phyloP scores from a whole-genome alignment of 352 stramenopile genomes.

The Peronospora tabacina region DNA sequence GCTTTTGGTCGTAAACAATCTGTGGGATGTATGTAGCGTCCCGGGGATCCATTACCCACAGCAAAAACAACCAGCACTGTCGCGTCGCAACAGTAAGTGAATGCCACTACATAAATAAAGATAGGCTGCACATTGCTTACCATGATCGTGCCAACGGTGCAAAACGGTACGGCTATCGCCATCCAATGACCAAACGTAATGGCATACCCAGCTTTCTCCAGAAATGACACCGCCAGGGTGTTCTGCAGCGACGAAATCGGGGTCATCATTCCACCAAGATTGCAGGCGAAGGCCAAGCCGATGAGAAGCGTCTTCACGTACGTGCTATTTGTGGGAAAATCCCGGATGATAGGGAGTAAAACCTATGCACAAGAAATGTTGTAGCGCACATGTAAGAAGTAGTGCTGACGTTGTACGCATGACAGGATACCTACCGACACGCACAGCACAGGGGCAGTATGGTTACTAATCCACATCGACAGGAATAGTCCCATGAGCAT shows the following conservation, averaged over 20 bases:
- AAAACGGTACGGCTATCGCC: constrained; percentile 84
- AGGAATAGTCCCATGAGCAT: constrained; percentile 91
- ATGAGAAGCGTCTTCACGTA: constrained; percentile 90
- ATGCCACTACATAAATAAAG: constrained; percentile 1
- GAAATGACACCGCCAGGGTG: constrained; percentile 74
- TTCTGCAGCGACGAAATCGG: constrained; percentile 90
- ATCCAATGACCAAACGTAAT: constrained; percentile 90
- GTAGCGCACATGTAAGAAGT: neutral
- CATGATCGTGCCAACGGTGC: constrained; percentile 75
- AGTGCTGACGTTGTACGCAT: neutral
- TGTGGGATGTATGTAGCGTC: constrained; percentile 88
- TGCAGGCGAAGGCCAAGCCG: constrained; percentile 89
- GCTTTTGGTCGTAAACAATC: constrained; percentile 89
- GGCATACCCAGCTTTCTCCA: constrained; percentile 81
- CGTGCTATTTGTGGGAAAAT: constrained; percentile 75
- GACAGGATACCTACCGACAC: constrained; percentile 52
- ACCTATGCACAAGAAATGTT: constrained; percentile 24
- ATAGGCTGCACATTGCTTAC: constrained; percentile 24
- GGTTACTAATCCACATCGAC: constrained; percentile 92
- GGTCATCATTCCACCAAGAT: constrained; percentile 91
- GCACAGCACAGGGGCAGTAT: constrained; percentile 89
- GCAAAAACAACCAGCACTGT: constrained; percentile 85
- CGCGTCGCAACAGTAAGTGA: constrained; percentile 2
- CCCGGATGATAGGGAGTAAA: constrained; percentile 81
- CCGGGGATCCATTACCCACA: constrained; percentile 79